A percentile compares a stretch with the other conserved stretches of the same genome.
phyloP scores from a whole-genome alignment of 352 stramenopile species.

The Aphanomyces cochlioides region DNA sequence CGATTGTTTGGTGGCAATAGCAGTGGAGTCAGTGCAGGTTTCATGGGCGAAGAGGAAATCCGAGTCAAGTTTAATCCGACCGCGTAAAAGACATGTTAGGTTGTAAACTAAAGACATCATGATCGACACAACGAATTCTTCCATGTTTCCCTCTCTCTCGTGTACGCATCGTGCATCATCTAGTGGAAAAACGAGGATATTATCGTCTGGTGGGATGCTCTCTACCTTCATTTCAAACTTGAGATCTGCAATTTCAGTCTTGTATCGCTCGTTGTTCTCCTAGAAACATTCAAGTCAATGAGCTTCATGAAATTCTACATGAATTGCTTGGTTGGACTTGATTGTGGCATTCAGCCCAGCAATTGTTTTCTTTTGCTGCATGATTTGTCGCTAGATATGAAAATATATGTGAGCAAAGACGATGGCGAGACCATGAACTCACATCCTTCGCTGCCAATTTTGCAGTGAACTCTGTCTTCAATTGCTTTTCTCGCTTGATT shows the following conservation, averaged over 20 bases:
- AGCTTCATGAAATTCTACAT: not conserved
- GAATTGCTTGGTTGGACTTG: conserved; percentile 12
- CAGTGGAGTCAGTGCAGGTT: conserved; percentile 74
- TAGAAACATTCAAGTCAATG: not conserved
- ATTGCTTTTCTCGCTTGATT: conserved; percentile 2
- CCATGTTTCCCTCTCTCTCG: conserved; percentile 7
- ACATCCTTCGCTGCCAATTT: conserved; percentile 17
- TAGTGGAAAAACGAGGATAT: not conserved
- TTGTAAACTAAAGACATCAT: not conserved
- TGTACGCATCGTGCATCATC: conserved; percentile 33
- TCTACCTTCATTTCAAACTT: conserved; percentile 20
- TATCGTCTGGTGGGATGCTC: not conserved
- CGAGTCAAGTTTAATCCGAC: conserved; percentile 89
- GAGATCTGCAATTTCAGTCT: conserved; percentile 14
- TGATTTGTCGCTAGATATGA: conserved; percentile 22
- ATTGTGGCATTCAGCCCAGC: not conserved
- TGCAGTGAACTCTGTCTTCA: conserved; percentile 1
- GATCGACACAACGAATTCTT: not conserved
- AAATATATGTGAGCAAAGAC: too few relatives aligned
- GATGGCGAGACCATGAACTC: not conserved
- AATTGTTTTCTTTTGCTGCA: not conserved
- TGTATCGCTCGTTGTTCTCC: not conserved
- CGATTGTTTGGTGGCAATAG: conserved; percentile 91
- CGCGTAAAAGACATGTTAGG: conserved; percentile 14
- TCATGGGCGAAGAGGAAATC: conserved; percentile 92